Conservation (phyloP, 2,329 filamentous ascomycete genomes). For the Pseudogymnoascus destructans region DNA sequence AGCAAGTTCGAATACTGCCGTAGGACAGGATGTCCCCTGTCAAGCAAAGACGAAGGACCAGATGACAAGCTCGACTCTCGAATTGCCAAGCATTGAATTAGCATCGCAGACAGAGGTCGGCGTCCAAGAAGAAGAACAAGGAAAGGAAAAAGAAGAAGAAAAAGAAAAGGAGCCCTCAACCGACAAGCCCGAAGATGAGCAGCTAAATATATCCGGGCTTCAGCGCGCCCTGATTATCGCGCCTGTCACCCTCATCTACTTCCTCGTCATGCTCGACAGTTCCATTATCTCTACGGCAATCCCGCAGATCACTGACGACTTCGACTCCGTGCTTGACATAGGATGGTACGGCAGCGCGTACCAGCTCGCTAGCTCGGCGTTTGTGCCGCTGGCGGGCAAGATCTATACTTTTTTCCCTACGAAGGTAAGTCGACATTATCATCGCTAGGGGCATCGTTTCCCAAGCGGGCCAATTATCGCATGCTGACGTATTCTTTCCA, state of each 20-base stretch:
- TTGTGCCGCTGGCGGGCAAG: constrained; percentile 36
- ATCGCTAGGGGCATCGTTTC: neutral
- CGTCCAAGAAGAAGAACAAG: neutral
- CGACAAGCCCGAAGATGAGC: neutral
- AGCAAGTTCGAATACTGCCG: no score
- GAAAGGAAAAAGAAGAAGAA: neutral
- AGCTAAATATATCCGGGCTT: neutral
- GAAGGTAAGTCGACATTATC: constrained; percentile 20
- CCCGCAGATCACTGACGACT: constrained; percentile 37
- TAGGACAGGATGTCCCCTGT: no score
- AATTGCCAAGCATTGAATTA: neutral
- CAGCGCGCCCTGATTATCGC: constrained; percentile 18
- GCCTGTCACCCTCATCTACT: constrained; percentile 32
- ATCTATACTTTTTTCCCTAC: constrained; percentile 33
- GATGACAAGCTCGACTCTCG: neutral
- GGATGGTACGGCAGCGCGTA: constrained; percentile 44
- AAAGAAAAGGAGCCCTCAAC: neutral
- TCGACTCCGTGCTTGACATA: constrained; percentile 38
- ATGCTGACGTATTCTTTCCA: neutral
- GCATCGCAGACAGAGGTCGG: neutral
- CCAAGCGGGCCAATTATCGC: neutral
- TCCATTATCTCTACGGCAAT: constrained; percentile 42
- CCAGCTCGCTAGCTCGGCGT: constrained; percentile 28
- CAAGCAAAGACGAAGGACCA: no score
- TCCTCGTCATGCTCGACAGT: constrained; percentile 38